Evolutionary conservation across 345 rosid species (phyloP).

Genomic region (Hibiscus trionum): DNA sequence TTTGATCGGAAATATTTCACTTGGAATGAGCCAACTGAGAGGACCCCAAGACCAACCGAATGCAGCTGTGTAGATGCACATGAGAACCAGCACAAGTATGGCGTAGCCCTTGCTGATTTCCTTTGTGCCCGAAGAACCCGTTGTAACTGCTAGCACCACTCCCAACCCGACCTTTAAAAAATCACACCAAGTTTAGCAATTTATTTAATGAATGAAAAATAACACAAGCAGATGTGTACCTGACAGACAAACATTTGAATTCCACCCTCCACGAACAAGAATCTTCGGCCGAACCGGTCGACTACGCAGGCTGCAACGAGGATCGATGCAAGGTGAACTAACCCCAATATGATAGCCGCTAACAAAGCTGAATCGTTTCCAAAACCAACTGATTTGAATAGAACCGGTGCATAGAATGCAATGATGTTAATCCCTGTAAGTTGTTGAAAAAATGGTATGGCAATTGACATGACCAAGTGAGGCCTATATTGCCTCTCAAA

Average conservation of each 20-base stretch:
- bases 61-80: slow-evolving; percentile 55
- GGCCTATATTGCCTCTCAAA: slow-evolving; percentile 64
- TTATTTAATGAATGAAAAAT: no score
- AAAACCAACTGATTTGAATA: slow-evolving; percentile 70
- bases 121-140: slow-evolving; percentile 38
- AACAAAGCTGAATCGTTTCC: slow-evolving; percentile 59
- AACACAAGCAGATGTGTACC: no score
- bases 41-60: slow-evolving; percentile 84
- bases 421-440: slow-evolving; percentile 68
- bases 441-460: slow-evolving; percentile 69
- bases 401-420: slow-evolving; percentile 76
- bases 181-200: not conserved
- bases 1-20: slow-evolving; percentile 59
- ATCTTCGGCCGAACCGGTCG: no score
- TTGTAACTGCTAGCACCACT: slow-evolving; percentile 24
- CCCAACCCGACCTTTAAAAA: slow-evolving; percentile 26
- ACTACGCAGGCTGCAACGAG: no score
- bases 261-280: no score
- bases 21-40: slow-evolving; percentile 49
- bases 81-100: slow-evolving; percentile 32
- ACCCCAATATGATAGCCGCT: slow-evolving; percentile 21
- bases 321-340: no score
- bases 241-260: no score
- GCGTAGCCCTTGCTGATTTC: slow-evolving; percentile 34
- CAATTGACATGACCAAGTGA: slow-evolving; percentile 62